Conservation (phyloP, 129 eudicot species). For the Smallanthus sonchifolius region DNA sequence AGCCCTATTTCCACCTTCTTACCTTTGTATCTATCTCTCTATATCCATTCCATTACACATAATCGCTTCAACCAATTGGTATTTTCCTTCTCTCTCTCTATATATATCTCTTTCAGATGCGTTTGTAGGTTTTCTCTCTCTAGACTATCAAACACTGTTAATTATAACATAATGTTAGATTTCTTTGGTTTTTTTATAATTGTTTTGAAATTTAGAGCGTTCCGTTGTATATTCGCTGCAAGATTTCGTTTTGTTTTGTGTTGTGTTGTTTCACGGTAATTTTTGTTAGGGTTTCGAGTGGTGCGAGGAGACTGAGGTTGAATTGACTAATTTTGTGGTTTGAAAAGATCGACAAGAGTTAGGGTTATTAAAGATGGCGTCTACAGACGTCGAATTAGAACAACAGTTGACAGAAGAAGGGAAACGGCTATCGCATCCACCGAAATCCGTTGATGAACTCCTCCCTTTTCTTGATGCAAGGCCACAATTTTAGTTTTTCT, state of each 20-base stretch:
- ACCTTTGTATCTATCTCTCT: not conserved
- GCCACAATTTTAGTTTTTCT: not conserved
- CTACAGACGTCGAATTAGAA: conserved; percentile 44
- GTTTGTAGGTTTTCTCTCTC: conserved; percentile 14
- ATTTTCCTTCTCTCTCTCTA: conserved; percentile 14
- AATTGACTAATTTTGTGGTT: conserved; percentile 27
- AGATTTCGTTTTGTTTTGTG: conserved; percentile 4
- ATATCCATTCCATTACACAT: not conserved
- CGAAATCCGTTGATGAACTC: conserved; percentile 53
- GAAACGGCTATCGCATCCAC: conserved; percentile 38
- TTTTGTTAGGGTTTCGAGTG: conserved; percentile 40
- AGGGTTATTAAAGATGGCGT: conserved; percentile 22
- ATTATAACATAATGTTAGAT: not conserved
- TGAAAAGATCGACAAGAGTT: not conserved
- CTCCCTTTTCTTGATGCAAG: conserved; percentile 80
- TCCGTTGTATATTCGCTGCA: not conserved
- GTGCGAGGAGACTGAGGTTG: conserved; percentile 25
- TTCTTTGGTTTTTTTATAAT: not conserved
- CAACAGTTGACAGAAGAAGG: conserved; percentile 56
- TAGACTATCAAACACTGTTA: conserved; percentile 6
- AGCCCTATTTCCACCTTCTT: conserved; percentile 27
- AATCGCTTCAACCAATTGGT: not conserved
- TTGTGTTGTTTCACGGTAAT: conserved; percentile 14
- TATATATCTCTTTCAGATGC: too few relatives aligned
- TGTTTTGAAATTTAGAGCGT: not conserved